A percentile compares a stretch with the other conserved stretches of the same genome.
Conservation (phyloP, 352 stramenopile species). For the Phytophthora rubi region DNA sequence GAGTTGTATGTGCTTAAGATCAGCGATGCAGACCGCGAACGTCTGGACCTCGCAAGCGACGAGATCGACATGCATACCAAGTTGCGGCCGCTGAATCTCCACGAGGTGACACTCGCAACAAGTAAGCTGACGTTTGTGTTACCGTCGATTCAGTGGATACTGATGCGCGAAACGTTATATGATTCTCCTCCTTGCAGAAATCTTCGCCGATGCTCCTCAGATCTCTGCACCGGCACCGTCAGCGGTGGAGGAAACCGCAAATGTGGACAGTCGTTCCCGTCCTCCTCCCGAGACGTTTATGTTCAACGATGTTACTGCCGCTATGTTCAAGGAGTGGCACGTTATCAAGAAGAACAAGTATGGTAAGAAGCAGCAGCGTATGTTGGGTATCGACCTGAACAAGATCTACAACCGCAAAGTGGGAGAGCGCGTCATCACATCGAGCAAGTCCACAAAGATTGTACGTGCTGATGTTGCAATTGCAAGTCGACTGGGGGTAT, state of each 20-base stretch:
- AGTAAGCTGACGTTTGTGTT: slow-evolving; percentile 50
- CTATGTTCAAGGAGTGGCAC: slow-evolving; percentile 92
- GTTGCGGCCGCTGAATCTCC: slow-evolving; percentile 81
- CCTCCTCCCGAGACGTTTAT: slow-evolving; percentile 89
- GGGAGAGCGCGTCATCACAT: slow-evolving; percentile 89
- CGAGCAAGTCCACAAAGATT: slow-evolving; percentile 88
- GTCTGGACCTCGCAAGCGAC: slow-evolving; percentile 81
- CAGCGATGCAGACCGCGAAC: slow-evolving; percentile 82
- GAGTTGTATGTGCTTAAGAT: slow-evolving; percentile 91
- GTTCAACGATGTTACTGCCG: slow-evolving; percentile 91
- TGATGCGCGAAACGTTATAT: neutral
- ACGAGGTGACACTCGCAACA: slow-evolving; percentile 87
- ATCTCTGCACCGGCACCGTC: slow-evolving; percentile 71
- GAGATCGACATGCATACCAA: slow-evolving; percentile 91
- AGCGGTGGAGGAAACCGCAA: slow-evolving; percentile 68
- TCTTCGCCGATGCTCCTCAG: slow-evolving; percentile 86
- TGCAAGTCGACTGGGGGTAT: neutral
- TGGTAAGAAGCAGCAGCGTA: slow-evolving; percentile 88
- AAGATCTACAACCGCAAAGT: slow-evolving; percentile 93
- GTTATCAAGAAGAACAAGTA: slow-evolving; percentile 94
- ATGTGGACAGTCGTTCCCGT: slow-evolving; percentile 69
- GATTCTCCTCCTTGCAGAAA: slow-evolving; percentile 51
- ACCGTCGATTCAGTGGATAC: neutral
- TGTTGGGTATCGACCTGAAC: slow-evolving; percentile 89
- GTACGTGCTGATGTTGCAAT: slow-evolving; percentile 52